These are phyloP conservation scores for Geotrichum restrictum DNA, from an alignment of 1,139 yeast genomes.

Conservation along the genomic window DNA sequence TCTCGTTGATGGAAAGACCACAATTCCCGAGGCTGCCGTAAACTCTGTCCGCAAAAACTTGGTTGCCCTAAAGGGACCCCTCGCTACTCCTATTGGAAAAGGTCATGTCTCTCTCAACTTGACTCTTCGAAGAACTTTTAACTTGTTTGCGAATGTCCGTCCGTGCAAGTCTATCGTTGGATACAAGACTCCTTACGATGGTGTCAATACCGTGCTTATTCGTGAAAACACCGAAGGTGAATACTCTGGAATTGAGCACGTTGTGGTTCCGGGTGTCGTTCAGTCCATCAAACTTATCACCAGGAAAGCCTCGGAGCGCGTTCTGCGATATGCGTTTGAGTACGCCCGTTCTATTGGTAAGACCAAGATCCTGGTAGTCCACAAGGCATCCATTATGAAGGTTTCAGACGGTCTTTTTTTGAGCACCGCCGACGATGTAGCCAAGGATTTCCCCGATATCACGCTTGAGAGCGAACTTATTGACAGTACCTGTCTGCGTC, in stretches of 20 bases:
- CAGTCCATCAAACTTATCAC: slow-evolving; percentile 95
- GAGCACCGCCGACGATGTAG: slow-evolving; percentile 86
- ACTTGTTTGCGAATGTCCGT: slow-evolving; percentile 89
- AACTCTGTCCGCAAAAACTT: slow-evolving; percentile 91
- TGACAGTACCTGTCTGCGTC: slow-evolving; percentile 85
- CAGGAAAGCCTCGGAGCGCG: slow-evolving; percentile 91
- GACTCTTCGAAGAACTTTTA: slow-evolving; percentile 92
- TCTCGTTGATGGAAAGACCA: slow-evolving; percentile 53
- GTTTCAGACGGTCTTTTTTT: slow-evolving; percentile 97
- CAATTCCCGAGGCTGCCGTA: slow-evolving; percentile 74
- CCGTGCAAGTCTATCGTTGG: slow-evolving; percentile 93
- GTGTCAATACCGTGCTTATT: slow-evolving; percentile 87
- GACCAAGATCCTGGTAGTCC: slow-evolving; percentile 90
- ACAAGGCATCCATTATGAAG: slow-evolving; percentile 99
- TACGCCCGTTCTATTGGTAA: slow-evolving; percentile 90
- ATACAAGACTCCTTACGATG: slow-evolving; percentile 80
- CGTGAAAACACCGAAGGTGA: slow-evolving; percentile 99
- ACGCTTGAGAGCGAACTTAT: slow-evolving; percentile 43
- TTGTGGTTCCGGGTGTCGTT: slow-evolving; percentile 95
- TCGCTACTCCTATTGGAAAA: slow-evolving; percentile 80
- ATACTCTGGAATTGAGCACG: slow-evolving; percentile 97
- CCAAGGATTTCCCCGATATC: slow-evolving; percentile 67
- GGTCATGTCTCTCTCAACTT: slow-evolving; percentile 86
- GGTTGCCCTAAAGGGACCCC: slow-evolving; percentile 93
- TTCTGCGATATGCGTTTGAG: slow-evolving; percentile 95